A percentile compares a stretch with the other conserved stretches of the same genome.
These are phyloP conservation scores for Coprinellus micaceus DNA, from an alignment of 768 basidiomycete species.

Conservation along the genomic window DNA sequence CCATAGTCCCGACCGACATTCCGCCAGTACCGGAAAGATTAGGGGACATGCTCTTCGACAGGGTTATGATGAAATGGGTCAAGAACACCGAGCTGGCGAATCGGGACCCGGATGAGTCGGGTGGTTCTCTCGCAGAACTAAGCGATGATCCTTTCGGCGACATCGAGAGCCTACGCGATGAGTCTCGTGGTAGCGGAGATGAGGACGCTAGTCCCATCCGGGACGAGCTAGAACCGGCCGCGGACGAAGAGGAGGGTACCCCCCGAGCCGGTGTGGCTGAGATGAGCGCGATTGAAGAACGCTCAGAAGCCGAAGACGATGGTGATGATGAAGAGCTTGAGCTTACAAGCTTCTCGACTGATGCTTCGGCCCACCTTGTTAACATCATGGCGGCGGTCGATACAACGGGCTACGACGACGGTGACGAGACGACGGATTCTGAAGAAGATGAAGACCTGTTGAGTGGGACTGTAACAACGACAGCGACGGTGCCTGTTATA, in stretches of 20 bases:
- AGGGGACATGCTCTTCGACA: slow-evolving; percentile 87
- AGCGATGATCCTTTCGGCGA: slow-evolving; percentile 92
- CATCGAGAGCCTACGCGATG: slow-evolving; percentile 80
- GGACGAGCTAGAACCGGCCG: slow-evolving; percentile 10
- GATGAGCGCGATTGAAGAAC: slow-evolving; percentile 50
- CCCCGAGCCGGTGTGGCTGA: slow-evolving; percentile 20
- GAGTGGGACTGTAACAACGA: slow-evolving; percentile 27
- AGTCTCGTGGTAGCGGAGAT: slow-evolving; percentile 34
- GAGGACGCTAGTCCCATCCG: slow-evolving; percentile 12
- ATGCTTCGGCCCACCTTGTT: slow-evolving; percentile 53
- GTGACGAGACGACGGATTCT: slow-evolving; percentile 49
- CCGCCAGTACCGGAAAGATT: slow-evolving; percentile 71
- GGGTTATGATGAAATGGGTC: slow-evolving; percentile 81
- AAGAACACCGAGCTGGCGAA: slow-evolving; percentile 46
- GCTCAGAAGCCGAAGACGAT: slow-evolving; percentile 46
- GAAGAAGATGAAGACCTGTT: slow-evolving; percentile 40
- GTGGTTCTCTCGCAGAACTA: slow-evolving; percentile 37
- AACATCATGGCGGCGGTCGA: slow-evolving; percentile 50
- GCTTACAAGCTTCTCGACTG: slow-evolving; percentile 70
- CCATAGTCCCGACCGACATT: slow-evolving; percentile 78
- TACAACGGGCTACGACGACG: slow-evolving; percentile 33
- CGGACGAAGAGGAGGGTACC: slow-evolving; percentile 9
- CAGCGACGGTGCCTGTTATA: slow-evolving; percentile 25
- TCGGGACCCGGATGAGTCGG: slow-evolving; percentile 25
- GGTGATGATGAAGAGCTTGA: slow-evolving; percentile 68